Evolutionary conservation across 2,329 filamentous ascomycete species (phyloP).

Genomic region (Sarocladium strictum): DNA sequence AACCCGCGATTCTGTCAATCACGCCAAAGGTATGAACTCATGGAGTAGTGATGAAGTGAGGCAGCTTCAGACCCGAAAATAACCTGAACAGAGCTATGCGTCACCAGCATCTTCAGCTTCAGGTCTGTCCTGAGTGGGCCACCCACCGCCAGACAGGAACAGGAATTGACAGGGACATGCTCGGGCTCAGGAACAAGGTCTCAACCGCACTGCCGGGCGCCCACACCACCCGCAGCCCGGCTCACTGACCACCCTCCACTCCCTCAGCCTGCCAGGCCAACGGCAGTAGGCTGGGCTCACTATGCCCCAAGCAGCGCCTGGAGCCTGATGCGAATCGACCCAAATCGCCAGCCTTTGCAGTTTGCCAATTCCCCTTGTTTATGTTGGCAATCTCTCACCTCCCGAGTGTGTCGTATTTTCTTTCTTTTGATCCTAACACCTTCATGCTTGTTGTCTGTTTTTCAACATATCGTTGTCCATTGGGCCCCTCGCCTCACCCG

Average conservation of each 20-base stretch:
- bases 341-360: conserved; percentile 7
- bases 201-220: not conserved
- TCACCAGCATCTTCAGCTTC: conserved; percentile 1
- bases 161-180: no score
- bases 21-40: no score
- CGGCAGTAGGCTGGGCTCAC: not conserved
- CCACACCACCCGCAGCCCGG: not conserved
- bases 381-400: not conserved
- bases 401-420: not conserved
- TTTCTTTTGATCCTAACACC: not conserved
- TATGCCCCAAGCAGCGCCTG: not conserved
- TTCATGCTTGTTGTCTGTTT: not conserved
- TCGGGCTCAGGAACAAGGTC: not conserved
- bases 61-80: no score
- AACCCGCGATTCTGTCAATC: no score
- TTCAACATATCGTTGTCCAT: no score
- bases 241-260: not conserved
- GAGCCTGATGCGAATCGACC: conserved; percentile 3
- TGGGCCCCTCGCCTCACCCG: no score
- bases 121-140: not conserved
- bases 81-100: no score
- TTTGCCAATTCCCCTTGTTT: conserved; percentile 1
- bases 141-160: not conserved
- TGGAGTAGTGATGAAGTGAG: no score
- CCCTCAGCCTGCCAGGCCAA: no score